A percentile compares a stretch with the other conserved stretches of the same genome.
Conservation (phyloP, 169 alveolate genomes). For the Eimeria acervulina region DNA sequence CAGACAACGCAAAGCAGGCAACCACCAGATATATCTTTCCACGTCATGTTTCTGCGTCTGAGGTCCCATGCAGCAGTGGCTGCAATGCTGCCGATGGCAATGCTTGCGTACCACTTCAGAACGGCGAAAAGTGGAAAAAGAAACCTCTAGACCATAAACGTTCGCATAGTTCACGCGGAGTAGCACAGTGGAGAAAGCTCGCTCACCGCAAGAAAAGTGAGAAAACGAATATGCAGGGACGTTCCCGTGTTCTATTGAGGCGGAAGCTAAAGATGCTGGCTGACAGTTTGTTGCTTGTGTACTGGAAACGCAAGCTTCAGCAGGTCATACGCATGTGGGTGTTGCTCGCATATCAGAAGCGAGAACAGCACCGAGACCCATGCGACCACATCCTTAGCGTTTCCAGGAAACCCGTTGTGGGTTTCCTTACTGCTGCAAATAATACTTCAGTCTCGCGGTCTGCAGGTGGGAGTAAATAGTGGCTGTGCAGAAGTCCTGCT, state of each 20-base stretch:
- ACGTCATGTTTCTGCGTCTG: background rate
- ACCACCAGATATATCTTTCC: background rate
- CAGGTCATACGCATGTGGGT: slow-evolving; percentile 1
- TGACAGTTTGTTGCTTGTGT: background rate
- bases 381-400: background rate
- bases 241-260: background rate
- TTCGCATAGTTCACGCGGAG: background rate
- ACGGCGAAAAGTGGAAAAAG: background rate
- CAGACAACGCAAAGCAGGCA: background rate
- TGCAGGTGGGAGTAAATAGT: background rate
- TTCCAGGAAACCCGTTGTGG: background rate
- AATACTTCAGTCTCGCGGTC: background rate
- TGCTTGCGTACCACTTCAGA: background rate
- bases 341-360: background rate
- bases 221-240: background rate
- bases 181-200: background rate
- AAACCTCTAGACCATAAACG: background rate
- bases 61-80: background rate
- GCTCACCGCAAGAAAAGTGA: background rate
- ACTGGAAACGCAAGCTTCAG: slow-evolving; percentile 35
- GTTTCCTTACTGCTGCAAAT: background rate
- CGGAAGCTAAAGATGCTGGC: background rate
- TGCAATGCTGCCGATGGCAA: background rate
- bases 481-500: background rate
- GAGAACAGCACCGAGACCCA: background rate